Evolutionary conservation across 306 rosid species (phyloP), one percentile per base, ranked within the genome.

Genomic region (Cucumis cinereus): DNA sequence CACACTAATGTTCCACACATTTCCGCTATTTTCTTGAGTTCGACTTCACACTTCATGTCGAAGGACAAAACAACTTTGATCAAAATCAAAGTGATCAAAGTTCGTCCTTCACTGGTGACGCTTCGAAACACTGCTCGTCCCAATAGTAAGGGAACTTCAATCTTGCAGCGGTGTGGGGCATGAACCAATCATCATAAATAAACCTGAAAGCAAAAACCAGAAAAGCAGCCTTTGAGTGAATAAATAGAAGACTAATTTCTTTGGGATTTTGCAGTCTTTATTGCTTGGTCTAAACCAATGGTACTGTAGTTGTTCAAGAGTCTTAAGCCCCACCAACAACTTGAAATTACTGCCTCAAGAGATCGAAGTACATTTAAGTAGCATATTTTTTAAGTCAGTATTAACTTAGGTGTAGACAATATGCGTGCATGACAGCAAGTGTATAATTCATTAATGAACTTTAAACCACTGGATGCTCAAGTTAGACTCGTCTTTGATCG

Each of bases 81-180:
- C 75, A 5, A 38, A 38, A 74, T 86, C 80, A 88, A 22, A 90
- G 88, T 79, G 91, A 70, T 87, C 80, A 91, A 22, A 91, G 88
- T 80, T 93, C 97, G 19, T 93, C 98, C 79, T 85, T 93, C 60
- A 55, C 75, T 8, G 88, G 79, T 22, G 88, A 77, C 24, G 80
- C 56, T 84, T 88, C 83, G 62, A 85, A 77, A 81, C 97, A 91
- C 54, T 83, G 84, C 76, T 94, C 93, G 64, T 94, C 97, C 97
- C 96, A 94, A 73, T 54, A 83, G 66, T 77, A 89, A 28, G 98
- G 99, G 79, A 85, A 91, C 87, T 85, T 92, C 76, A 90, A 62
- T 77, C 79, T 92, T 24, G 97, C 93, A 49, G 99, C 97, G 45
- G 85, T 79, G 84, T 92, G 99, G 33, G 99, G 97, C 99, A 92